Conservation (phyloP, 768 basidiomycete species). For the Thelephora aurantiotincta region DNA sequence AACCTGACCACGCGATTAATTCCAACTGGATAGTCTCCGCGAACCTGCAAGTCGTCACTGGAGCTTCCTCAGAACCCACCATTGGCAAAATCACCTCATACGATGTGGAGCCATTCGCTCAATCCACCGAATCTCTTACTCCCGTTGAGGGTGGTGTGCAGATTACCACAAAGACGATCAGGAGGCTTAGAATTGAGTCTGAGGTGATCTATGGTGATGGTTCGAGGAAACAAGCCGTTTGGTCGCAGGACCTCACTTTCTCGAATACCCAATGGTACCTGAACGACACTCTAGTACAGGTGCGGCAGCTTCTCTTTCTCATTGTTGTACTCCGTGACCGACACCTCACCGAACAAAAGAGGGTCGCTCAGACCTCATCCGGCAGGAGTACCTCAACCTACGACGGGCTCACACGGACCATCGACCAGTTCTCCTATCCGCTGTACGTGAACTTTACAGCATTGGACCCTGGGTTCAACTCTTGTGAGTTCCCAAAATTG, state of each 20-base stretch:
- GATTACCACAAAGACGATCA: slow-evolving; percentile 47
- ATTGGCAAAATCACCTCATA: slow-evolving; percentile 54
- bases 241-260: slow-evolving; percentile 46
- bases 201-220: slow-evolving; percentile 52
- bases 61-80: slow-evolving; percentile 47
- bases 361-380: slow-evolving; percentile 32
- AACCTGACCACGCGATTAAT: slow-evolving; percentile 47
- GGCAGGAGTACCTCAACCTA: slow-evolving; percentile 36
- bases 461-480: slow-evolving; percentile 18
- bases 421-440: slow-evolving; percentile 43
- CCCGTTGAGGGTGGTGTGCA: slow-evolving; percentile 31
- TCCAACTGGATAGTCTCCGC: slow-evolving; percentile 73
- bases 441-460: slow-evolving; percentile 27
- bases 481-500: slow-evolving; percentile 13
- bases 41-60: slow-evolving; percentile 50
- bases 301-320: slow-evolving; percentile 6
- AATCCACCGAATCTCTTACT: slow-evolving; percentile 32
- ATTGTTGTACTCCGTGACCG: not conserved
- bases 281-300: slow-evolving; percentile 29
- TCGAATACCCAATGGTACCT: slow-evolving; percentile 50
- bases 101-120: slow-evolving; percentile 41
- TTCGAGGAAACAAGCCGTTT: slow-evolving; percentile 35
- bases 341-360: slow-evolving; percentile 18
- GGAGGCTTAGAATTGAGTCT: slow-evolving; percentile 43
- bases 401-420: slow-evolving; percentile 25